Percentiles rank a stretch among this genome's conserved stretches.
These are phyloP conservation scores for Quillaja saponaria DNA, from an alignment of 306 rosid species.

Conservation along the genomic window DNA sequence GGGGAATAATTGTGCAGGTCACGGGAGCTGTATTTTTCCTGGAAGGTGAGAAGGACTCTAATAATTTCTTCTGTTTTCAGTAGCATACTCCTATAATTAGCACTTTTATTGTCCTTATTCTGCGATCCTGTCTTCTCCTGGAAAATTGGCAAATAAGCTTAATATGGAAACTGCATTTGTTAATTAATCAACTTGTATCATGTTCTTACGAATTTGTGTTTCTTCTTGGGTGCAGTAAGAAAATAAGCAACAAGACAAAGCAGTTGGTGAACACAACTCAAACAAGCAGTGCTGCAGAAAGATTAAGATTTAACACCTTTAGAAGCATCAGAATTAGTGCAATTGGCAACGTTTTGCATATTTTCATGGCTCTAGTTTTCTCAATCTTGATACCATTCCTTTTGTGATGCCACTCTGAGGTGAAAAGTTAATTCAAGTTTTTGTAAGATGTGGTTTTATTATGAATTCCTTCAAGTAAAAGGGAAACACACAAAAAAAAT, in stretches of 20 bases:
- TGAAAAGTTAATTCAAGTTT: constrained; percentile 29
- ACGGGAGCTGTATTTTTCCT: constrained; percentile 79
- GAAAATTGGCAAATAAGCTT: not conserved
- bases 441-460: constrained; percentile 20
- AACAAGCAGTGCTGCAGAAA: constrained; percentile 55
- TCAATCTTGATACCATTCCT: constrained; percentile 43
- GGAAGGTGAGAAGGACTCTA: constrained; percentile 61
- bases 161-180: not conserved
- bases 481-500: constrained; percentile 26
- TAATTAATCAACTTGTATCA: constrained; percentile 4
- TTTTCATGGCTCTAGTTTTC: constrained; percentile 38
- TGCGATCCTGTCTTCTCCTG: too few species aligned
- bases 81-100: constrained; percentile 1
- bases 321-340: constrained; percentile 45
- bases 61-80: constrained; percentile 18
- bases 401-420: constrained; percentile 43
- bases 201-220: constrained; percentile 22
- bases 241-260: constrained; percentile 54
- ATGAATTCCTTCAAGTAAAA: constrained; percentile 16
- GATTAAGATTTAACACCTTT: constrained; percentile 40
- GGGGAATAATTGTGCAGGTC: constrained; percentile 73
- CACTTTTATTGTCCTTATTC: constrained; percentile 2
- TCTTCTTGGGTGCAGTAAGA: constrained; percentile 57
- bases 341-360: constrained; percentile 32
- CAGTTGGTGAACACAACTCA: constrained; percentile 63